These are phyloP conservation scores for Kodamaea kaohsiungensis DNA, from an alignment of 805 yeast genomes.

Conservation along the genomic window DNA sequence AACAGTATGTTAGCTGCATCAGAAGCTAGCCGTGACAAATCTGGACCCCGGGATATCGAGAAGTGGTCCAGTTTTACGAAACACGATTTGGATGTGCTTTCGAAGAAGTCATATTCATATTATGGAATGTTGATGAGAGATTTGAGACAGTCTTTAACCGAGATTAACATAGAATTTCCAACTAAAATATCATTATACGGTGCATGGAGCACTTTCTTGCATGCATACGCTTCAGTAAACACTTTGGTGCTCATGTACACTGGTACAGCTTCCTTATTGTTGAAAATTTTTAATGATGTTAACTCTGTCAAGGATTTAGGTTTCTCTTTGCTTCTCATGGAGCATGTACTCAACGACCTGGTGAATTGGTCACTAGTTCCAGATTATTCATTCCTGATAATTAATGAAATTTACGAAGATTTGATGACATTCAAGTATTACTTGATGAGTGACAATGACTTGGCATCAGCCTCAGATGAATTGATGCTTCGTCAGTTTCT, in stretches of 20 bases:
- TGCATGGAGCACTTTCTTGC: constrained; percentile 36
- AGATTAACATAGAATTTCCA: constrained; percentile 35
- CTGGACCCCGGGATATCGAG: neutral
- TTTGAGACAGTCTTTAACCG: constrained; percentile 31
- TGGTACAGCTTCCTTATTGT: constrained; percentile 36
- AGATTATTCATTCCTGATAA: constrained; percentile 34
- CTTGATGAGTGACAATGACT: constrained; percentile 13
- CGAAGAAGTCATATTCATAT: constrained; percentile 30
- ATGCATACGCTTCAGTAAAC: constrained; percentile 31
- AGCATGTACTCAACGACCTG: constrained; percentile 24
- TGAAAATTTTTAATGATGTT: constrained; percentile 26
- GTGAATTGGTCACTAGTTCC: constrained; percentile 27
- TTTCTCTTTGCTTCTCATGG: constrained; percentile 20
- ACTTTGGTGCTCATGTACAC: constrained; percentile 34
- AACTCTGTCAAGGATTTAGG: constrained; percentile 17
- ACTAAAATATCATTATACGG: constrained; percentile 38
- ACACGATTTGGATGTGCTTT: constrained; percentile 30
- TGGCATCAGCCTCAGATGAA: constrained; percentile 9
- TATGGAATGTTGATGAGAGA: constrained; percentile 38
- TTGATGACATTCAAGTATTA: constrained; percentile 29
- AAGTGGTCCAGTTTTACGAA: constrained; percentile 26
- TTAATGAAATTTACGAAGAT: constrained; percentile 26
- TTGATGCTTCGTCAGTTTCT: constrained; percentile 14
- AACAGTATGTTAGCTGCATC: constrained; percentile 10
- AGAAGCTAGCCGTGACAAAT: constrained; percentile 6